A percentile compares a stretch with the other conserved stretches of the same genome.
Evolutionary conservation across 2,329 filamentous ascomycete genomes (phyloP).

Genomic region (Alternaria sp.): DNA sequence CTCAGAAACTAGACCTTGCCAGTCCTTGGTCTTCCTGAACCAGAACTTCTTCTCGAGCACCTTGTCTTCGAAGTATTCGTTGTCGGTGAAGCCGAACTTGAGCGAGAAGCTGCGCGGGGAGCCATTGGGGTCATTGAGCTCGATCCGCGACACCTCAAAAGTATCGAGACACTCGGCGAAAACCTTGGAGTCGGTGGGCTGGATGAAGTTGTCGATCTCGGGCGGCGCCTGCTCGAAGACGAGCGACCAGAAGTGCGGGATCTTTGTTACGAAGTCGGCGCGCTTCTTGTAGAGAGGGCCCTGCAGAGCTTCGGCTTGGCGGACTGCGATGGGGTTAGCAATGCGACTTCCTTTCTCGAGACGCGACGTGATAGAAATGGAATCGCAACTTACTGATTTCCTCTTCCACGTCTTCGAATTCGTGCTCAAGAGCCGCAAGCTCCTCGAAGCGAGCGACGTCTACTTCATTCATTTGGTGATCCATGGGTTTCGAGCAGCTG

Average conservation of each 20-base stretch:
- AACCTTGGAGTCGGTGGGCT: constrained; percentile 77
- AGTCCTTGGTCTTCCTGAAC: constrained; percentile 74
- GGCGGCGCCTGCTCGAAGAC: constrained; percentile 86
- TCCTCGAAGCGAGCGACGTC: constrained; percentile 67
- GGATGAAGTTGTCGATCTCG: constrained; percentile 88
- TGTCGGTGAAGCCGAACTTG: constrained; percentile 78
- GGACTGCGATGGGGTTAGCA: constrained; percentile 60
- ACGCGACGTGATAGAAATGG: neutral
- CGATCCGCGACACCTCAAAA: constrained; percentile 79
- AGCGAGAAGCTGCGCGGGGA: constrained; percentile 78
- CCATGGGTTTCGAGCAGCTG: constrained; percentile 26
- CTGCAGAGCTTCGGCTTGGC: constrained; percentile 72
- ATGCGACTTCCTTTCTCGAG: neutral
- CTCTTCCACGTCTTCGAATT: constrained; percentile 83
- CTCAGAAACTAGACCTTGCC: constrained; percentile 82
- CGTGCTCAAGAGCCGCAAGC: constrained; percentile 78
- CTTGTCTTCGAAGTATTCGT: constrained; percentile 80
- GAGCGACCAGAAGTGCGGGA: constrained; percentile 92
- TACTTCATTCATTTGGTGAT: constrained; percentile 30
- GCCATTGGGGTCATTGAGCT: constrained; percentile 70
- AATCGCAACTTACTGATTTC: constrained; percentile 70
- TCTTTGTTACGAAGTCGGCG: constrained; percentile 70
- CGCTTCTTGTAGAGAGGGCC: constrained; percentile 79
- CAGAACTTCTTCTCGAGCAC: constrained; percentile 91
- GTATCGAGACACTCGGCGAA: constrained; percentile 72